Evolutionary conservation across 345 rosid genomes (phyloP).

Genomic region (Euphorbia peplus): DNA sequence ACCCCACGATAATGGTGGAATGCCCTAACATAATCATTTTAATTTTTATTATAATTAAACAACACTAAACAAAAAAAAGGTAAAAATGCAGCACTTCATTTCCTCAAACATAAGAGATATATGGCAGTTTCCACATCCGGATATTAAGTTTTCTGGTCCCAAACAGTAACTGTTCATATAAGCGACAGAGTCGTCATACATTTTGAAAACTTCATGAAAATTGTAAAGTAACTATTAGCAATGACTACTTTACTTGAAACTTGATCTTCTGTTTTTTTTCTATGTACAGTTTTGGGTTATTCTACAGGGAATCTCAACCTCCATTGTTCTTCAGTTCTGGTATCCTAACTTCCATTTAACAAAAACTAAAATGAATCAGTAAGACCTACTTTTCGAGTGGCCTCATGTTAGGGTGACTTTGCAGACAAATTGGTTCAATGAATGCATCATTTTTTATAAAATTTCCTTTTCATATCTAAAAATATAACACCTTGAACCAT

Average conservation of each 20-base stretch:
- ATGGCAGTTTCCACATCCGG: too few species aligned
- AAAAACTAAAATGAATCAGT: background rate
- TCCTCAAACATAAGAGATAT: too few species aligned
- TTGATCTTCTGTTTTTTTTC: background rate
- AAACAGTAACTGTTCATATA: too few species aligned
- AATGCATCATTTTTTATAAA: background rate
- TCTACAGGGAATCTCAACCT: too few species aligned
- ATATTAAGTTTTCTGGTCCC: too few species aligned
- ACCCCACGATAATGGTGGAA: slow-evolving; percentile 78
- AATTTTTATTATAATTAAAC: background rate
- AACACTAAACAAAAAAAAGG: too few species aligned
- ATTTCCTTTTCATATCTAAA: background rate
- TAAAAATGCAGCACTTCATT: background rate
- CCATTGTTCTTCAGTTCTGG: background rate
- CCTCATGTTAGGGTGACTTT: background rate
- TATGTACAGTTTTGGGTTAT: background rate
- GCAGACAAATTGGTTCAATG: background rate
- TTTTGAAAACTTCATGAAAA: too few species aligned
- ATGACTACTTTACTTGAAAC: too few species aligned
- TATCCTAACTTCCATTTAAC: background rate
- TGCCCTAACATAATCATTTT: slow-evolving; percentile 53
- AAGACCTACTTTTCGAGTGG: background rate
- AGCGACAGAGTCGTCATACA: too few species aligned
- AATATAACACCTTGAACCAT: background rate
- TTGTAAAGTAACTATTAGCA: too few species aligned